phyloP scores from a whole-genome alignment of 768 basidiomycete genomes.

The Infundibulicybe gibba region DNA sequence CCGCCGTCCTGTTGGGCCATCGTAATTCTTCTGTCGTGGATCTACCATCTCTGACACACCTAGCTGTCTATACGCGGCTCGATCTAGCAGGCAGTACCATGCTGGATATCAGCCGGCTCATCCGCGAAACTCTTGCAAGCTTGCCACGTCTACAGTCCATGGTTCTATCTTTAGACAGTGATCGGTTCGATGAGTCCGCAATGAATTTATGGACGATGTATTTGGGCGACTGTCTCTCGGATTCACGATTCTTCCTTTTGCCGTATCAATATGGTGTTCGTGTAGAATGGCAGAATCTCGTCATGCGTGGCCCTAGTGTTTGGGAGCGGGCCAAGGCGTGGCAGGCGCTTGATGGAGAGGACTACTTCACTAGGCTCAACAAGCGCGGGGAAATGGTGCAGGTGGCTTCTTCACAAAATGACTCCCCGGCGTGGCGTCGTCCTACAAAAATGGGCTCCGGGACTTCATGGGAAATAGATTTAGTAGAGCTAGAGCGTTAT shows the following conservation, averaged over 20 bases:
- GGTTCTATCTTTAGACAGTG: slow-evolving; percentile 13
- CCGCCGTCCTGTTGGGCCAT: slow-evolving; percentile 25
- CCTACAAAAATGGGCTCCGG: slow-evolving; percentile 1
- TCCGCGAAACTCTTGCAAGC: slow-evolving; percentile 11
- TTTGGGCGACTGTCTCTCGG: slow-evolving; percentile 10
- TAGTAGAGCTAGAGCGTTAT: slow-evolving; percentile 18
- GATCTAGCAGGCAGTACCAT: slow-evolving; percentile 14
- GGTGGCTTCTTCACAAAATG: neutral
- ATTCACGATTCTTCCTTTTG: slow-evolving; percentile 18
- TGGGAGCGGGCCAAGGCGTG: slow-evolving; percentile 15
- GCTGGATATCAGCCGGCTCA: slow-evolving; percentile 10
- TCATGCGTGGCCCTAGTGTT: slow-evolving; percentile 8
- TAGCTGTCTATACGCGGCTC: slow-evolving; percentile 26
- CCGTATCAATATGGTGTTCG: slow-evolving; percentile 15
- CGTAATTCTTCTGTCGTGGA: slow-evolving; percentile 25
- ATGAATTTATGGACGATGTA: slow-evolving; percentile 9
- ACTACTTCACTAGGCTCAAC: neutral
- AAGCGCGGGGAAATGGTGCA: slow-evolving; percentile 1
- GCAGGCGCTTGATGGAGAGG: slow-evolving; percentile 1
- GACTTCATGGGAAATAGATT: slow-evolving; percentile 21
- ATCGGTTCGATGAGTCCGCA: slow-evolving; percentile 2
- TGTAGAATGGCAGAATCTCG: slow-evolving; percentile 18
- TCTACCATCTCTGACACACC: slow-evolving; percentile 27
- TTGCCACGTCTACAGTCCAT: slow-evolving; percentile 12
- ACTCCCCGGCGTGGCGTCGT: neutral